Evolutionary conservation across 371 early-diverging fungal genomes (phyloP), one percentile per base, ranked within the genome.

Genomic region (Apophysomyces variabilis): DNA sequence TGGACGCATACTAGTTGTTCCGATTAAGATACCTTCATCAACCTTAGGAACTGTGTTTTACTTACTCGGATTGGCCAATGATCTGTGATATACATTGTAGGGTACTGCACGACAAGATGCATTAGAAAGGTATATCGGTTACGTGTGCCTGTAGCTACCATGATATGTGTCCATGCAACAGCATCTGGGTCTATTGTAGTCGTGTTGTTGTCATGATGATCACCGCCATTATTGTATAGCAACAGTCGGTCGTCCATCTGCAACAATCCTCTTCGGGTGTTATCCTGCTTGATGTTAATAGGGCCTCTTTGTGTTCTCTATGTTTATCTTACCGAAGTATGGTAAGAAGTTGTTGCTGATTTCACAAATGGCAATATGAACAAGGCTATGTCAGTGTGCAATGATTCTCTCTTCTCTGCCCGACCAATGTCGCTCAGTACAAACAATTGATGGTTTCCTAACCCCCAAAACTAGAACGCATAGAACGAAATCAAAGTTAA

Each of bases 61-160:
- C 70, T 66, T 82, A 91, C 91, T 62, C 85, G 83, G 36, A 93
- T 92, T 5, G 95, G 95, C 95, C 95, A 95, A 66, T 93, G 92
- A 46, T 87, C 88, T 7, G 90, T 83, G 56, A 93, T 85, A 66
- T 95, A 95, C 67, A 89, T 85, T 9, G 79, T 74, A 1, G 95
- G 95, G 50, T 91, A 86, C 87, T 92, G 67, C 9, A 16, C 21
- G 21, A 21, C 4, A n/a, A 46, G 9, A 13, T 50, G n/a, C 0
- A 36, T 18, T 43, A 43, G 21, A 32, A 41, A 26, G 57, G 35
- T 8, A 39, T 35, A 36, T 14, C 32, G 47, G 18, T 44, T 14
- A 11, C n/a, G 14, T 54, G 9, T 9, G 57, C 16, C 54, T 7
- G 38, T 44, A 32, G 44, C 6, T 75, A 91, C 90, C 78, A 88